Conservation (phyloP, 495 filamentous ascomycete genomes). For the Podospora comata region DNA sequence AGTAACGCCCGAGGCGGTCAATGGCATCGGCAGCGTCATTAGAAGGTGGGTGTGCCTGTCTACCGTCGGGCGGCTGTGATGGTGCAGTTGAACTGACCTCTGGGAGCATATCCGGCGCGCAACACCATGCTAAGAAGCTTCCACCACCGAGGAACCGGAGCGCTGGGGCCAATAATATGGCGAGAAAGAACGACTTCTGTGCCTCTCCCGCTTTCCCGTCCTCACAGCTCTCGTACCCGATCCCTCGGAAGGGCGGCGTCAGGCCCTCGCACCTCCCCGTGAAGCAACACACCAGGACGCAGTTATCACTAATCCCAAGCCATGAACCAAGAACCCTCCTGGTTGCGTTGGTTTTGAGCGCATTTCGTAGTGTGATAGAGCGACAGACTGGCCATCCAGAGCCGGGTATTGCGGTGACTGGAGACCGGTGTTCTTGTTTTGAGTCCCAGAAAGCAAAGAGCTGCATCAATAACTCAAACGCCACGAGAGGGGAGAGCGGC, state of each 20-base stretch:
- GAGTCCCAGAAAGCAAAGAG: neutral
- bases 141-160: neutral
- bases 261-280: neutral
- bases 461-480: neutral
- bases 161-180: neutral
- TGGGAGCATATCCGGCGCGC: neutral
- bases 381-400: neutral
- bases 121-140: neutral
- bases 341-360: neutral
- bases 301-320: slow-evolving; percentile 1
- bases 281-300: neutral
- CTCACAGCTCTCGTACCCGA: slow-evolving; percentile 5
- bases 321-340: neutral
- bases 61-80: slow-evolving; percentile 8
- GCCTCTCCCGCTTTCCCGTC: slow-evolving; percentile 4
- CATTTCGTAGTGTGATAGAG: neutral
- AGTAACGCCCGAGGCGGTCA: slow-evolving; percentile 10
- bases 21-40: slow-evolving; percentile 12
- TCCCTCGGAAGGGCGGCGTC: slow-evolving; percentile 1
- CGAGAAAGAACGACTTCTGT: neutral
- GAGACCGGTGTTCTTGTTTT: neutral
- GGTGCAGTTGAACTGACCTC: neutral
- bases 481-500: neutral
- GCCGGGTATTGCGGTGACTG: neutral
- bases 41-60: slow-evolving; percentile 3